Evolutionary conservation across 495 filamentous ascomycete species (phyloP).

Genomic region (Penicillium samsonianum): DNA sequence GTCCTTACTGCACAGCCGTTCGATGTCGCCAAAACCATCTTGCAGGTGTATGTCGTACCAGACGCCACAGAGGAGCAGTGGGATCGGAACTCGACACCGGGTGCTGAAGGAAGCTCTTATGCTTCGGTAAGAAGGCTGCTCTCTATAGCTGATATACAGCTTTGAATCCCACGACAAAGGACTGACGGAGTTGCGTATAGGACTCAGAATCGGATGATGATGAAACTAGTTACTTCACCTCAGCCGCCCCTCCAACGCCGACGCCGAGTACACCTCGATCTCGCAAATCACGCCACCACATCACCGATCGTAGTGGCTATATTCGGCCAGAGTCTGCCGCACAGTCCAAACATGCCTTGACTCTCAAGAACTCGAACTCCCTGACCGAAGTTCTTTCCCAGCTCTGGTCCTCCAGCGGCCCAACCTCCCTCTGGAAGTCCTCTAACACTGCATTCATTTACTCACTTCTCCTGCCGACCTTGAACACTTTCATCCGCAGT

Average conservation of each 20-base stretch:
- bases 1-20: conserved; percentile 91
- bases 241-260: conserved; percentile 59
- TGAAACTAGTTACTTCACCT: conserved; percentile 84
- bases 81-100: conserved; percentile 31
- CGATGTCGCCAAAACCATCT: conserved; percentile 89
- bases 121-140: conserved; percentile 33
- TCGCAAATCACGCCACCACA: conserved; percentile 44
- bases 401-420: conserved; percentile 85
- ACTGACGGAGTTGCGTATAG: conserved; percentile 24
- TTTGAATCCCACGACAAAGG: not conserved
- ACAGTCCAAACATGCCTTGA: conserved; percentile 60
- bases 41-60: conserved; percentile 70
- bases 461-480: conserved; percentile 75
- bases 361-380: conserved; percentile 67
- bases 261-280: conserved; percentile 56
- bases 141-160: not conserved
- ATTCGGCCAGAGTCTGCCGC: conserved; percentile 42
- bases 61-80: conserved; percentile 37
- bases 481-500: conserved; percentile 83
- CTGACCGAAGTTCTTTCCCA: conserved; percentile 77
- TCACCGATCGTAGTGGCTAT: conserved; percentile 55
- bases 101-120: conserved; percentile 38
- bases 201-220: conserved; percentile 65
- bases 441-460: conserved; percentile 90
- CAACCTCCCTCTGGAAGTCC: conserved; percentile 92